phyloP scores from a whole-genome alignment of 345 rosid species.

The Citropsis articulata region DNA sequence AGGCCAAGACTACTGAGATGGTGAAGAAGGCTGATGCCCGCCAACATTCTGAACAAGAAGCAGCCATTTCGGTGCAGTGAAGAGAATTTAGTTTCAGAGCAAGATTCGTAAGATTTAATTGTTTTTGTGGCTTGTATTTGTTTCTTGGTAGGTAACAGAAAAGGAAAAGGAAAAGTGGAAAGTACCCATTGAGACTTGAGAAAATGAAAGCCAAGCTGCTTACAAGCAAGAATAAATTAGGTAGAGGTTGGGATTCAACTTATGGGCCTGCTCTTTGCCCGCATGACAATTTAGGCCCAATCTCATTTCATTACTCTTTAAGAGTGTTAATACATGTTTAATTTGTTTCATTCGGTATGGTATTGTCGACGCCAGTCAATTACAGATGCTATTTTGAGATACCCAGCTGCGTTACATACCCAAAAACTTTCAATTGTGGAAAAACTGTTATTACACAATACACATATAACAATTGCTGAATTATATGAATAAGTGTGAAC shows the following conservation, averaged over 20 bases:
- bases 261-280: not conserved
- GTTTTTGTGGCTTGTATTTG: not conserved
- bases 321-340: not conserved
- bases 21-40: slow-evolving; percentile 56
- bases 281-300: not conserved
- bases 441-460: too few relatives aligned
- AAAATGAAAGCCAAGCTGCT: too few relatives aligned
- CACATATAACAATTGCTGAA: too few relatives aligned
- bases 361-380: not conserved
- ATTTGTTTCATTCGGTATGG: not conserved
- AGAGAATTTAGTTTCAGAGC: not conserved
- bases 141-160: not conserved
- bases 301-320: not conserved
- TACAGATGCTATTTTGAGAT: not conserved
- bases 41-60: slow-evolving; percentile 44
- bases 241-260: not conserved
- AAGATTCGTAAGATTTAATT: not conserved
- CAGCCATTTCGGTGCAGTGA: slow-evolving; percentile 20
- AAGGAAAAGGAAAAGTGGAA: too few relatives aligned
- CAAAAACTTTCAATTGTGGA: too few relatives aligned
- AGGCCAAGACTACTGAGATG: slow-evolving; percentile 55
- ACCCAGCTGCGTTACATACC: not conserved
- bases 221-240: not conserved
- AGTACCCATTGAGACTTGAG: not conserved
- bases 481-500: too few relatives aligned